phyloP scores from a whole-genome alignment of 805 yeast genomes.

The Debaryomyces maramus region DNA sequence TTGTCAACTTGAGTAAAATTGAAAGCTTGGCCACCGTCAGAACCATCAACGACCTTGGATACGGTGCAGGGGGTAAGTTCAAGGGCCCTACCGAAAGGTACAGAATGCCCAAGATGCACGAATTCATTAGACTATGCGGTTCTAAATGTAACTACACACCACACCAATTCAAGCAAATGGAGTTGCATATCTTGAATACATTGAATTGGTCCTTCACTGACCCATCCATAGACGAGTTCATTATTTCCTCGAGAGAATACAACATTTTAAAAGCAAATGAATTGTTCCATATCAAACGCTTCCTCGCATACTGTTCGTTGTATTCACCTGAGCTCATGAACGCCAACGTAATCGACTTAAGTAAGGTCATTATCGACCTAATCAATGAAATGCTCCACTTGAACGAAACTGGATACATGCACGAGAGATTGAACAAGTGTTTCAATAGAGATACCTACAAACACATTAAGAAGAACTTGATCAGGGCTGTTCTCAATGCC shows the following conservation, averaged over 20 bases:
- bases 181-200: constrained; percentile 41
- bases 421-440: constrained; percentile 12
- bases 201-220: constrained; percentile 68
- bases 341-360: constrained; percentile 25
- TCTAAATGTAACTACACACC: constrained; percentile 51
- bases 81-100: constrained; percentile 72
- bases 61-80: constrained; percentile 57
- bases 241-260: constrained; percentile 36
- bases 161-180: constrained; percentile 63
- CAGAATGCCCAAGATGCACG: constrained; percentile 71
- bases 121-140: constrained; percentile 72
- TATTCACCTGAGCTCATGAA: constrained; percentile 49
- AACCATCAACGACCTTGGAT: constrained; percentile 40
- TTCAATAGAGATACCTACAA: constrained; percentile 13
- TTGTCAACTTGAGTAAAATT: constrained; percentile 44
- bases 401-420: constrained; percentile 21
- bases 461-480: constrained; percentile 25
- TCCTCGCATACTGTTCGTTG: constrained; percentile 48
- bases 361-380: constrained; percentile 32
- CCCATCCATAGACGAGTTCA: constrained; percentile 49
- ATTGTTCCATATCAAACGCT: constrained; percentile 49
- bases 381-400: constrained; percentile 31
- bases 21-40: constrained; percentile 22
- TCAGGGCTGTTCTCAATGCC: constrained; percentile 26
- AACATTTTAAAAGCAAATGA: constrained; percentile 25